Conservation (phyloP, 148 eudicot species). For the Fagopyrum esculentum region DNA sequence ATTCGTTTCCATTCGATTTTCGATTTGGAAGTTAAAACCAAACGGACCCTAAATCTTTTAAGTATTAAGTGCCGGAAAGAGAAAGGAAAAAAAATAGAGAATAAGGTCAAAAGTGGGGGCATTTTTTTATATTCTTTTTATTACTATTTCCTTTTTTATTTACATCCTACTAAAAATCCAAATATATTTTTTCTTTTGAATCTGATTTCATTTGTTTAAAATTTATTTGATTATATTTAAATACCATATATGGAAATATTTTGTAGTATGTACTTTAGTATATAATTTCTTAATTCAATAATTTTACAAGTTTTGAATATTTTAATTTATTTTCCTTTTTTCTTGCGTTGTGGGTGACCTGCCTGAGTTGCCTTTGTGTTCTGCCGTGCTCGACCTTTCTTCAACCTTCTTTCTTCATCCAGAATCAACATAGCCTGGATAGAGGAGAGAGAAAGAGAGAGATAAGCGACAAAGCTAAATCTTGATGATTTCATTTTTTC, state of each 20-base stretch:
- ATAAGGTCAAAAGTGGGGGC: not conserved
- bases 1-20: too few relatives aligned
- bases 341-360: conserved; percentile 2
- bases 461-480: not conserved
- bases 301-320: too few relatives aligned
- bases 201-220: too few relatives aligned
- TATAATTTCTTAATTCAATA: too few relatives aligned
- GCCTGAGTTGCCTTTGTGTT: not conserved
- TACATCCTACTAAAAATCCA: too few relatives aligned
- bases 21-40: too few relatives aligned
- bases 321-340: not conserved
- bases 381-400: conserved; percentile 1
- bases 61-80: not conserved
- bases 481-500: not conserved
- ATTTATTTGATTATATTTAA: too few relatives aligned
- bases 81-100: not conserved
- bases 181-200: too few relatives aligned
- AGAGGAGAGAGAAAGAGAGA: not conserved
- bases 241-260: too few relatives aligned
- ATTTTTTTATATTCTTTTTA: not conserved
- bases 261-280: too few relatives aligned
- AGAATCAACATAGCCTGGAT: not conserved
- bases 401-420: not conserved
- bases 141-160: too few relatives aligned
- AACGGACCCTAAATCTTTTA: too few relatives aligned